Conservation (phyloP, 2,329 filamentous ascomycete genomes). For the Kalmusia sp. region DNA sequence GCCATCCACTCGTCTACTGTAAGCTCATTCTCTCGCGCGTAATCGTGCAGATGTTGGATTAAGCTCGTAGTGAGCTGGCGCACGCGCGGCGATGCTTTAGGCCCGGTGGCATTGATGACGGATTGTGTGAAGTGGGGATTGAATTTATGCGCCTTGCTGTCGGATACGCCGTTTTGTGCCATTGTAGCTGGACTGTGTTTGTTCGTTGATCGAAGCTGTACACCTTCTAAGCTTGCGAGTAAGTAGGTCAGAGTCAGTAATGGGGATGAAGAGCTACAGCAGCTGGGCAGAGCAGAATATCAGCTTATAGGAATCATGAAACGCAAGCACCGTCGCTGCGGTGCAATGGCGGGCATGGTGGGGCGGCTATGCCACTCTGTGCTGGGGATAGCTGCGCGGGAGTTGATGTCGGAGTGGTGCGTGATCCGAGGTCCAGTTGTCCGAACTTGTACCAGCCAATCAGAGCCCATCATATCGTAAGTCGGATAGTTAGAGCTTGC, state of each 20-base stretch:
- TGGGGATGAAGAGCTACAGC: not conserved
- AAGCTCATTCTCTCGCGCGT: slow-evolving; percentile 77
- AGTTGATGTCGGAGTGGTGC: slow-evolving; percentile 28
- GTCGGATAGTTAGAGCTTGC: too few species aligned
- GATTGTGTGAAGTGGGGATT: slow-evolving; percentile 79
- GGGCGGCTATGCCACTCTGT: slow-evolving; percentile 9
- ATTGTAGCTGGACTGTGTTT: slow-evolving; percentile 20
- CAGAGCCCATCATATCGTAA: slow-evolving; percentile 1
- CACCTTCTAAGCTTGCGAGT: not conserved
- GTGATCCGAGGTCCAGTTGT: slow-evolving; percentile 21
- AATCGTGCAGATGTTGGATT: slow-evolving; percentile 78
- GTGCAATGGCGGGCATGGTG: not conserved
- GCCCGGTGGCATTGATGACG: slow-evolving; percentile 76
- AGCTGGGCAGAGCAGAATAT: not conserved
- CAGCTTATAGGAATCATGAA: not conserved
- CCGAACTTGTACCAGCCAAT: slow-evolving; percentile 15
- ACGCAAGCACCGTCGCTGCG: not conserved
- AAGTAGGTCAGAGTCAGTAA: not conserved
- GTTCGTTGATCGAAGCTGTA: not conserved
- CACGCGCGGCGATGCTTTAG: slow-evolving; percentile 70
- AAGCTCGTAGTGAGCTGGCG: slow-evolving; percentile 68
- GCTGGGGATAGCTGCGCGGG: slow-evolving; percentile 15
- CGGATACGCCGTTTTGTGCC: slow-evolving; percentile 25
- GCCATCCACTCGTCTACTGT: slow-evolving; percentile 80
- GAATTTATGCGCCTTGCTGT: slow-evolving; percentile 55